A percentile compares a stretch with the other conserved stretches of the same genome.
phyloP scores from a whole-genome alignment of 139 green algal genomes.

The Chlorella sp. region DNA sequence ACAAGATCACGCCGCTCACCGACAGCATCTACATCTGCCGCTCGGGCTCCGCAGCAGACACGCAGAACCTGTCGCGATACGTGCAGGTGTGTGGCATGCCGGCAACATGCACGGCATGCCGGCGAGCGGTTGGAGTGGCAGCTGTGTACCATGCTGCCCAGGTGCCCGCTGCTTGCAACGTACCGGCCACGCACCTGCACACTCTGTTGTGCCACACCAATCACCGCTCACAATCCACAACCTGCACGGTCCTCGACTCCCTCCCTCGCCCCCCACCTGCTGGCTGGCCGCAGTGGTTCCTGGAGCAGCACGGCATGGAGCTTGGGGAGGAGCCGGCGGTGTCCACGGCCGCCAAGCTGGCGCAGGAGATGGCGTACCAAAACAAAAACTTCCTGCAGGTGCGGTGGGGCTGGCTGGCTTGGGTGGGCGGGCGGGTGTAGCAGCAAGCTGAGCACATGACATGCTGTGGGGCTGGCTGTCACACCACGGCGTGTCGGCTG shows the following conservation, averaged over 20 bases:
- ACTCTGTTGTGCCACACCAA: neutral
- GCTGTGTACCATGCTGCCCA: no score
- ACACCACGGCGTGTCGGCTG: no score
- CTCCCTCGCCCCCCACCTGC: neutral
- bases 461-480: no score
- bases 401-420: neutral
- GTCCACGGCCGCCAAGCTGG: conserved; percentile 81
- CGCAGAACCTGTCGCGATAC: conserved; percentile 86
- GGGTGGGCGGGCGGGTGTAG: no score
- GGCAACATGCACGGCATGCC: no score
- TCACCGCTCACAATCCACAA: neutral
- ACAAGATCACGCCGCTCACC: conserved; percentile 93
- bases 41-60: conserved; percentile 90
- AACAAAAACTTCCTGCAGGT: conserved; percentile 78
- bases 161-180: neutral
- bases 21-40: conserved; percentile 75
- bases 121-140: neutral
- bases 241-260: neutral
- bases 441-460: no score
- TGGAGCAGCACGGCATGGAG: conserved; percentile 81
- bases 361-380: conserved; percentile 79
- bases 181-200: neutral
- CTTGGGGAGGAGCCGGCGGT: conserved; percentile 68
- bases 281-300: conserved; percentile 47
- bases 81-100: conserved; percentile 36